These are phyloP conservation scores for Neckera pumila DNA, from an alignment of 225 moss, liverwort and hornwort genomes.

Conservation along the genomic window DNA sequence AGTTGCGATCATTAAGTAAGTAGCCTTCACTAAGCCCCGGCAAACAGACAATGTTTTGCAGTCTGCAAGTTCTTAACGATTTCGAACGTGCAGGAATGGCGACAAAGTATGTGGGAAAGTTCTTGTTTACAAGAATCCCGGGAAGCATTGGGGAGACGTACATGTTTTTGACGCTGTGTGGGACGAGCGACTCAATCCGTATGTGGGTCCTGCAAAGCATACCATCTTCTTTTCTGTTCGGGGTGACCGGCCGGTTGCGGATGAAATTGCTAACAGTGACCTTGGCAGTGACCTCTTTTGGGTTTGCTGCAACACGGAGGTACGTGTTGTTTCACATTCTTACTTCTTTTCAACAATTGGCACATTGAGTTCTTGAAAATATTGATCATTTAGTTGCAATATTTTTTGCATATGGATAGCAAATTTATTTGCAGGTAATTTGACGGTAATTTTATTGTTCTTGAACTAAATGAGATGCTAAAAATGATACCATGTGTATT, in stretches of 20 bases:
- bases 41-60: neutral
- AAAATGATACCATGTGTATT: neutral
- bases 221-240: conserved; percentile 55
- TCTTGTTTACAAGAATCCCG: conserved; percentile 61
- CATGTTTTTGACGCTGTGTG: conserved; percentile 51
- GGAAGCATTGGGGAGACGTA: conserved; percentile 76
- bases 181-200: conserved; percentile 35
- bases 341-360: neutral
- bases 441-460: neutral
- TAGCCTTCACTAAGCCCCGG: neutral
- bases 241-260: conserved; percentile 43
- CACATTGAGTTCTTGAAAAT: neutral
- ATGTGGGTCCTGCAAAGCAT: conserved; percentile 37
- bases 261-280: conserved; percentile 49
- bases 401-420: neutral
- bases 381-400: neutral
- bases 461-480: neutral
- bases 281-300: conserved; percentile 45
- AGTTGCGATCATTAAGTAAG: conserved; percentile 64
- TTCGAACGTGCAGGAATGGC: conserved; percentile 35
- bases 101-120: conserved; percentile 34
- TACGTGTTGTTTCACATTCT: neutral
- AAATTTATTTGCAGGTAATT: neutral
- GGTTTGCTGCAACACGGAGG: conserved; percentile 45
- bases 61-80: neutral